A percentile compares a stretch with the other conserved stretches of the same genome.
phyloP scores from a whole-genome alignment of 2,329 filamentous ascomycete species.

The Cercospora berteroae region DNA sequence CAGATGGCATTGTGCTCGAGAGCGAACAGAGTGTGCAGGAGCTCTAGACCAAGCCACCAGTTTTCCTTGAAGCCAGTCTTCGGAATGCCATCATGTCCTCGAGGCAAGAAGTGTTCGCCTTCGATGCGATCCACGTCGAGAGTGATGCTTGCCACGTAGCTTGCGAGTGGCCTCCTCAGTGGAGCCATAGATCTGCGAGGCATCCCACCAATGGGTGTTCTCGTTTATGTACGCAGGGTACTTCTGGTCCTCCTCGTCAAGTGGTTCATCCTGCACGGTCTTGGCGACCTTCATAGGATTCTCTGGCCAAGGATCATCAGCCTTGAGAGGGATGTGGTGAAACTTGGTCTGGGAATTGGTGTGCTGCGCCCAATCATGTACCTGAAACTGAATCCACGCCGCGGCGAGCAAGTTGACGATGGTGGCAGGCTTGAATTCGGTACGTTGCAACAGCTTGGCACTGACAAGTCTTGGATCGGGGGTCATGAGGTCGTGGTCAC shows the following conservation, averaged over 20 bases:
- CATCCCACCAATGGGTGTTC: constrained; percentile 51
- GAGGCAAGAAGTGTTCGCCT: constrained; percentile 42
- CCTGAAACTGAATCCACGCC: constrained; percentile 53
- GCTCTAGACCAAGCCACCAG: constrained; percentile 50
- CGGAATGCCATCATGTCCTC: constrained; percentile 41
- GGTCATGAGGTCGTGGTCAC: constrained; percentile 43
- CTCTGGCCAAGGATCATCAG: constrained; percentile 24
- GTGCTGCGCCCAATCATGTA: constrained; percentile 43
- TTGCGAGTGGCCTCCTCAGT: constrained; percentile 39
- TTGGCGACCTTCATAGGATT: constrained; percentile 41
- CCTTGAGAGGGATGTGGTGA: constrained; percentile 18
- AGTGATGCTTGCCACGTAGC: constrained; percentile 41
- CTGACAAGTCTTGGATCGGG: constrained; percentile 48
- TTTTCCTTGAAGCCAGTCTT: constrained; percentile 47
- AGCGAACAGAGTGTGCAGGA: constrained; percentile 49
- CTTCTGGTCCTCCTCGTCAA: constrained; percentile 40
- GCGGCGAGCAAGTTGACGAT: constrained; percentile 49
- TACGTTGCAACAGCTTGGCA: constrained; percentile 44
- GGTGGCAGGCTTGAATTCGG: constrained; percentile 48
- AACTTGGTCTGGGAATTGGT: constrained; percentile 15
- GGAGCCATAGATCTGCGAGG: constrained; percentile 49
- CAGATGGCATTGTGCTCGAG: constrained; percentile 50
- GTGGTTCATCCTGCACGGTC: constrained; percentile 39
- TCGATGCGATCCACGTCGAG: constrained; percentile 39
- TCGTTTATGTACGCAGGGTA: constrained; percentile 46